Base-by-base conservation (phyloP, 306 rosid genomes). In the Bauhinia variegata region DNA sequence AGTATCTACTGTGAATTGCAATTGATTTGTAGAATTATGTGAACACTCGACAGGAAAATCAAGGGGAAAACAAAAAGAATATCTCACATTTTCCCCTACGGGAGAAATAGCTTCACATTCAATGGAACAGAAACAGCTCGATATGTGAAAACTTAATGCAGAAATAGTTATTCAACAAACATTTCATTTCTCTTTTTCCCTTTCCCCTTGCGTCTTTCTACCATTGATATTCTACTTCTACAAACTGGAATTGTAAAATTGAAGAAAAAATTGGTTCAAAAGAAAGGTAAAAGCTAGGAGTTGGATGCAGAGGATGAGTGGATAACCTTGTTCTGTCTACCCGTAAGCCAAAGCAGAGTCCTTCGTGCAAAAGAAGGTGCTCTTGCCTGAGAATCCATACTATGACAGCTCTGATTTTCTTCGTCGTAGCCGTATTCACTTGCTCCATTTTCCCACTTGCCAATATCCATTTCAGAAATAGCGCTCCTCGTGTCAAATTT, bases 311-410 rank as follows among this genome's bases (percentile, higher is more conserved):
- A 76, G 33, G 85, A 79, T 12, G 95, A 90, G 57, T 93, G 89
- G 70, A 88, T 86, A 75, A 90, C 96, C 88, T 90, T 95, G 67
- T 84, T 90, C 79, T 86, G 96, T 80, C 73, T 88, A 63, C 97
- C 97, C 36, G 84, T 79, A 1, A 95, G 92, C 99, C 97, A 95
- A 73, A 86, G 84, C 72, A 95, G 80, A 60, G 97, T 90, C 75
- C 79, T 88, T 62, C 93, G 86, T 4, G 99, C 95, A 47, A 95
- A 95, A 38, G 97, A 95, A 38, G 96, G 91, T 3, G 85, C 84
- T 44, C 85, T 93, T 17, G 83, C 66, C 67, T 88, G 89, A 53
- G 87, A 93, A 74, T 93, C 99, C 77, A 82, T 63, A 65, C 96
- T 93, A 65, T 82, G 75, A 43, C 85, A 64, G 48, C 96, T 88